Evolutionary conservation across 2,329 filamentous ascomycete genomes (phyloP).

Genomic region (Neonectria hederae): DNA sequence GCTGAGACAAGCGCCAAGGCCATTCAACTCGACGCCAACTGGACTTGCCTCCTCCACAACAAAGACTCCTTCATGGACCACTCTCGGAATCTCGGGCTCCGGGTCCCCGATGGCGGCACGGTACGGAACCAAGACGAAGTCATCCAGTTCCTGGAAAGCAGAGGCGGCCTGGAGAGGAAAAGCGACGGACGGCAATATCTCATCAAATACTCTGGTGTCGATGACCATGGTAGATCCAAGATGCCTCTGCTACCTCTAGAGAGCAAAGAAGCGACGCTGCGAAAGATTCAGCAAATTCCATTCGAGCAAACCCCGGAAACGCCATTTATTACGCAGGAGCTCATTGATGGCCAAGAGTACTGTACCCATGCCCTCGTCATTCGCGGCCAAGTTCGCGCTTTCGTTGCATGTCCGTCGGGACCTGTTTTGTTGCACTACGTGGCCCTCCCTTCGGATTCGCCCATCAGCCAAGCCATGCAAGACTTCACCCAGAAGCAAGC

Average conservation of each 20-base stretch:
- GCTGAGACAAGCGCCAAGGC: conserved; percentile 65
- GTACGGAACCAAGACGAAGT: conserved; percentile 64
- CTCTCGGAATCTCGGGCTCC: conserved; percentile 62
- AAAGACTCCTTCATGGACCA: conserved; percentile 73
- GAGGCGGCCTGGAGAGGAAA: conserved; percentile 27
- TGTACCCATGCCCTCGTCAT: conserved; percentile 77
- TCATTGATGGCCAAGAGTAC: conserved; percentile 69
- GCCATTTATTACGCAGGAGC: conserved; percentile 69
- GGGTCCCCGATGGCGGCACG: conserved; percentile 60
- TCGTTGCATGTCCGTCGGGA: conserved; percentile 71
- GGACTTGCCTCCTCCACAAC: conserved; percentile 68
- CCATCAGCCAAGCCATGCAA: conserved; percentile 68
- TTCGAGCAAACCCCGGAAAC: conserved; percentile 52
- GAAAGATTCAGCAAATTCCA: conserved; percentile 37
- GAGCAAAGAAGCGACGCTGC: conserved; percentile 56
- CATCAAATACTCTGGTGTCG: conserved; percentile 71
- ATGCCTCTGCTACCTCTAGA: conserved; percentile 72
- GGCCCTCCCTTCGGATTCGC: conserved; percentile 63
- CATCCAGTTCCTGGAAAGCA: conserved; percentile 58
- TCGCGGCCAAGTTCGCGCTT: conserved; percentile 70
- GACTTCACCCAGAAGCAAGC: conserved; percentile 71
- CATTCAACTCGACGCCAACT: conserved; percentile 68
- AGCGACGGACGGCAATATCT: conserved; percentile 58
- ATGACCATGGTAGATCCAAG: conserved; percentile 66
- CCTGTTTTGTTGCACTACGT: conserved; percentile 74